Percentiles rank a stretch among this genome's conserved stretches.
Conservation (phyloP, 805 yeast genomes). For the Candida lessepsii region DNA sequence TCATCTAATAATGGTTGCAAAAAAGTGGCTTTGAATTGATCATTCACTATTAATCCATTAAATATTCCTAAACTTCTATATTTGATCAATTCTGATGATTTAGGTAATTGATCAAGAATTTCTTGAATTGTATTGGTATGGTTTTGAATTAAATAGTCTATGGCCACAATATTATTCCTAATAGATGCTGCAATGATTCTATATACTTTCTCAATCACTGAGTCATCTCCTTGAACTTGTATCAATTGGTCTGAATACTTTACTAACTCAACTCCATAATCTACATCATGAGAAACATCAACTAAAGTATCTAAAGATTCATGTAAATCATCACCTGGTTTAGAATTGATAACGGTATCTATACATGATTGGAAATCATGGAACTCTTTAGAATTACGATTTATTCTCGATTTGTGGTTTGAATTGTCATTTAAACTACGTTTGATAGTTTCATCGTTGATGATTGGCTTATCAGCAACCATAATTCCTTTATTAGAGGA, state of each 20-base stretch:
- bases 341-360: constrained; percentile 17
- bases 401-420: too few species aligned
- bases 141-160: constrained; percentile 31
- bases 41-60: constrained; percentile 42
- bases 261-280: constrained; percentile 47
- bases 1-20: constrained; percentile 25
- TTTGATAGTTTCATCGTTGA: too few species aligned
- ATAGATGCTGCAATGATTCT: constrained; percentile 65
- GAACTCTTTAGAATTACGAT: constrained; percentile 10
- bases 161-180: constrained; percentile 71
- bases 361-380: constrained; percentile 19
- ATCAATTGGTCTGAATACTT: constrained; percentile 3
- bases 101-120: constrained; percentile 17
- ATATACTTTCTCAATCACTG: constrained; percentile 52
- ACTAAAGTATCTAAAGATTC: constrained; percentile 43
- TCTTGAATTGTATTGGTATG: constrained; percentile 19
- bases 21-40: constrained; percentile 30
- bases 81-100: constrained; percentile 33
- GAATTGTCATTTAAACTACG: too few species aligned
- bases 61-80: constrained; percentile 53
- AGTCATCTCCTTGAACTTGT: neutral
- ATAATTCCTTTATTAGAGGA: too few species aligned
- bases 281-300: constrained; percentile 67
- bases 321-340: neutral
- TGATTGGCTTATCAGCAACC: too few species aligned